Base-by-base conservation (phyloP, 2,329 filamentous ascomycete genomes). In the Clarireedia sp. region DNA sequence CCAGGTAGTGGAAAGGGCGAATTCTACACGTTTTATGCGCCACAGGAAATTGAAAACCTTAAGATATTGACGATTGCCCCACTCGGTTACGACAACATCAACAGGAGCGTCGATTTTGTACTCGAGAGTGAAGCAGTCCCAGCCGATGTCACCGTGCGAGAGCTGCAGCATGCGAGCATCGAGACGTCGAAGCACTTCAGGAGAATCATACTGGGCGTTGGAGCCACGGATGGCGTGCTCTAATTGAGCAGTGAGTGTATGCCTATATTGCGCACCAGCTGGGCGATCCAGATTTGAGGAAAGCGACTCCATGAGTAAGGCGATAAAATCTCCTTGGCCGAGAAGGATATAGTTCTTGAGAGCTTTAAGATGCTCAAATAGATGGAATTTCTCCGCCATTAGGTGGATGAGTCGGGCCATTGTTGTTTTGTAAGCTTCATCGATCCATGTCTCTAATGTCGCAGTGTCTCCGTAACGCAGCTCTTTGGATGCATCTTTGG, bases 1-100 rank as follows among this genome's bases (percentile, higher is more conserved):
- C 91, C 94, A 99, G 41, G 90, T 94, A 12, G 87, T 90, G 5
- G 87, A 82, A 1, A 99, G 80, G 0, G 89, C 91, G 67, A 97
- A 99, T 67, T 99, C 94, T 51, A 99, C 94, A 26, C 94, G 86
- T 73, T 99, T 99, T 67, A 99, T 90, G 60, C 94, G 86, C 92
- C 94, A 99, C 3, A 99, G 79, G 68, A 99, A 96, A 72, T 99
- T 99, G 80, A 99, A 99, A 9, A 99, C 90, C 69, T 97, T 97
- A 64, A 99, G 85, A 69, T 99, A 99, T 69, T 99, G 92, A 21
- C 92, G 88, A 62, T 89, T 92, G 46, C 90, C 91, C 82, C 91
- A 96, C 43, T 95, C 90, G 0, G 92, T 97, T 40, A 99, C 90
- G 48, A 99, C 91, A 26, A 99, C 94, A 68, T 99, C 94, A 23